phyloP scores from a whole-genome alignment of 495 filamentous ascomycete genomes.

The Rusavskia elegans region DNA sequence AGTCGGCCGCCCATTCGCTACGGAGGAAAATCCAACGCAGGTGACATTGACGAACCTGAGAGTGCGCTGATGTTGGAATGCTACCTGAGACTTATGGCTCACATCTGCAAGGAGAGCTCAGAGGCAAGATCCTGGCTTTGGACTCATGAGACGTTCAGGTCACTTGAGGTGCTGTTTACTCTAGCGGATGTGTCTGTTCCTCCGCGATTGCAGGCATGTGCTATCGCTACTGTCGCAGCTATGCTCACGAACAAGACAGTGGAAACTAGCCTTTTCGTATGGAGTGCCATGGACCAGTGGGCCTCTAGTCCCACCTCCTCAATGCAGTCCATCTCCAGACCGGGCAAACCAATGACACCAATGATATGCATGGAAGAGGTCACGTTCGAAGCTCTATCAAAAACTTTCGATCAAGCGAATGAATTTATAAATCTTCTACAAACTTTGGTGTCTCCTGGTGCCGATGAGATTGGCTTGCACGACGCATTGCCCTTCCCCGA shows the following conservation, averaged over 20 bases:
- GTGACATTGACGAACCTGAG: conserved; percentile 62
- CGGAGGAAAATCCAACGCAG: conserved; percentile 47
- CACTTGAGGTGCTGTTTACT: conserved; percentile 50
- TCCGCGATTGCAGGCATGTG: conserved; percentile 57
- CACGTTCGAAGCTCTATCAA: conserved; percentile 41
- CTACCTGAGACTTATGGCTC: conserved; percentile 73
- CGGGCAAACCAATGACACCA: conserved; percentile 22
- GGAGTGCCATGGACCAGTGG: conserved; percentile 57
- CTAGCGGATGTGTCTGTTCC: conserved; percentile 54
- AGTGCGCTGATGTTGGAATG: conserved; percentile 83
- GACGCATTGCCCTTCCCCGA: conserved; percentile 80
- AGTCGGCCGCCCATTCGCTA: conserved; percentile 40
- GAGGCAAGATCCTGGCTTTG: conserved; percentile 54
- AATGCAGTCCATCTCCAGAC: conserved; percentile 19
- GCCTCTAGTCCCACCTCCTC: conserved; percentile 37
- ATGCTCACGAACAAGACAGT: conserved; percentile 49
- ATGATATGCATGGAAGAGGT: conserved; percentile 33
- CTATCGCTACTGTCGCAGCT: conserved; percentile 52
- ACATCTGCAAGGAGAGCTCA: conserved; percentile 53
- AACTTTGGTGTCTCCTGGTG: conserved; percentile 45
- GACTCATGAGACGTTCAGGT: conserved; percentile 40
- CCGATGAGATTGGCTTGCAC: conserved; percentile 40
- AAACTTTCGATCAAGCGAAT: conserved; percentile 64
- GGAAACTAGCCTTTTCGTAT: conserved; percentile 45
- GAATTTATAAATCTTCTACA: conserved; percentile 64